Conservation (phyloP, 805 yeast genomes). For the Candida odintsovae region DNA sequence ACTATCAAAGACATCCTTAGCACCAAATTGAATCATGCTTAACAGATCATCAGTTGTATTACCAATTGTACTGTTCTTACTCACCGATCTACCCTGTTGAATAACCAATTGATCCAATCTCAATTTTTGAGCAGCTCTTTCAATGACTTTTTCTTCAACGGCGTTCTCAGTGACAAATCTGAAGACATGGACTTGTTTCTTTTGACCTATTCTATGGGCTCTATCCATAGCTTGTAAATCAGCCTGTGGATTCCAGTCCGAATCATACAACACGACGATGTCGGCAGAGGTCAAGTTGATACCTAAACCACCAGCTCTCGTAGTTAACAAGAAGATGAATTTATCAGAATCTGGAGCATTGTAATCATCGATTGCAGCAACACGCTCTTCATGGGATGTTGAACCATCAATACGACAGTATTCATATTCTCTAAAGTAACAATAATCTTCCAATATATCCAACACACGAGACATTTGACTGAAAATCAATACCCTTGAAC, state of each 20-base stretch:
- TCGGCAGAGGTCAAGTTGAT: slow-evolving; percentile 91
- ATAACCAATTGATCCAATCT: slow-evolving; percentile 91
- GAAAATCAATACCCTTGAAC: slow-evolving; percentile 86
- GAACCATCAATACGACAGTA: slow-evolving; percentile 94
- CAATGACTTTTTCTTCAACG: slow-evolving; percentile 92
- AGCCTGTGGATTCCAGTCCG: slow-evolving; percentile 98
- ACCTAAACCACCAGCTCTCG: slow-evolving; percentile 97
- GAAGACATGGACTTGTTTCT: slow-evolving; percentile 88
- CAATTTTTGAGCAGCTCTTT: slow-evolving; percentile 91
- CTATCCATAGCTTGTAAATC: slow-evolving; percentile 98
- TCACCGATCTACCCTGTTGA: slow-evolving; percentile 75
- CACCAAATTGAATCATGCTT: slow-evolving; percentile 97
- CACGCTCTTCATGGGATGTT: slow-evolving; percentile 89
- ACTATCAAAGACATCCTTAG: slow-evolving; percentile 75
- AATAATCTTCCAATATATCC: slow-evolving; percentile 90
- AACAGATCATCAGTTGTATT: slow-evolving; percentile 77
- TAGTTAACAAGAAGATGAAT: slow-evolving; percentile 79
- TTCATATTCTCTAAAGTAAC: slow-evolving; percentile 73
- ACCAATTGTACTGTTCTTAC: slow-evolving; percentile 43
- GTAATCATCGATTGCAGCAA: slow-evolving; percentile 87
- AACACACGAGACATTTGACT: slow-evolving; percentile 90
- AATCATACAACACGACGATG: slow-evolving; percentile 80
- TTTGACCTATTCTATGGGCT: slow-evolving; percentile 96
- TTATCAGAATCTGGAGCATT: slow-evolving; percentile 77
- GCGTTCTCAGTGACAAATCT: slow-evolving; percentile 94